Conservation (phyloP, 768 basidiomycete species). For the Phaeolepiota aurea region DNA sequence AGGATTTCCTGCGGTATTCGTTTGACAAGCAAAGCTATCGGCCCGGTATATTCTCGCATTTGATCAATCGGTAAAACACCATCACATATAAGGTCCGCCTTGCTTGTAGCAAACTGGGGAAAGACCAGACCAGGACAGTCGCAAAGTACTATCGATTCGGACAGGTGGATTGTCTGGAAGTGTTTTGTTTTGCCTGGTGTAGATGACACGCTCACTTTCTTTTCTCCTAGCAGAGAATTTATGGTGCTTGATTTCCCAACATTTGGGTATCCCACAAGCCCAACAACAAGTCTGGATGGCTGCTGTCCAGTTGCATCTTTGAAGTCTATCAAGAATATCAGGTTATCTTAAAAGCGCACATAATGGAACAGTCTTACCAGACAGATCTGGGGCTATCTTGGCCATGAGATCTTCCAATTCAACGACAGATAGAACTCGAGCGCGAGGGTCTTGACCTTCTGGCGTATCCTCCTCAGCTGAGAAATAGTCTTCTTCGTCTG, state of each 20-base stretch:
- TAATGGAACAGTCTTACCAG: slow-evolving; percentile 31
- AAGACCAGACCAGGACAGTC: slow-evolving; percentile 99
- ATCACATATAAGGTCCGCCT: slow-evolving; percentile 92
- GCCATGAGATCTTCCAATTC: slow-evolving; percentile 85
- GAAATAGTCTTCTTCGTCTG: slow-evolving; percentile 25
- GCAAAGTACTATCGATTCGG: slow-evolving; percentile 77
- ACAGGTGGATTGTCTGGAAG: slow-evolving; percentile 97
- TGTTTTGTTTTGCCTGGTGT: slow-evolving; percentile 99
- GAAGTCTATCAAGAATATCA: slow-evolving; percentile 38
- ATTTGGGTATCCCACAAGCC: slow-evolving; percentile 96
- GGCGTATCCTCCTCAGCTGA: slow-evolving; percentile 45
- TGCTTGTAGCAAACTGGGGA: slow-evolving; percentile 95
- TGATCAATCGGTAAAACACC: slow-evolving; percentile 98
- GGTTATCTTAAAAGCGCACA: not conserved
- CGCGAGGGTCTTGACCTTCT: slow-evolving; percentile 53
- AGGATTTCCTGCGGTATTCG: slow-evolving; percentile 76
- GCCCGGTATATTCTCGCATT: slow-evolving; percentile 87
- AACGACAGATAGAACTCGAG: slow-evolving; percentile 72
- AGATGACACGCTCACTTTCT: slow-evolving; percentile 96
- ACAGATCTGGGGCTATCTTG: slow-evolving; percentile 60
- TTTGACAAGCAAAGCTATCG: slow-evolving; percentile 66
- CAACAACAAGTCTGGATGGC: slow-evolving; percentile 65
- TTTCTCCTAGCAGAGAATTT: slow-evolving; percentile 91
- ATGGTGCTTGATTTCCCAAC: slow-evolving; percentile 98
- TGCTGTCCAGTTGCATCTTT: slow-evolving; percentile 44